A percentile compares a stretch with the other conserved stretches of the same genome.
Evolutionary conservation across 2,329 filamentous ascomycete genomes (phyloP).

Genomic region (Shiraia bambusicola): DNA sequence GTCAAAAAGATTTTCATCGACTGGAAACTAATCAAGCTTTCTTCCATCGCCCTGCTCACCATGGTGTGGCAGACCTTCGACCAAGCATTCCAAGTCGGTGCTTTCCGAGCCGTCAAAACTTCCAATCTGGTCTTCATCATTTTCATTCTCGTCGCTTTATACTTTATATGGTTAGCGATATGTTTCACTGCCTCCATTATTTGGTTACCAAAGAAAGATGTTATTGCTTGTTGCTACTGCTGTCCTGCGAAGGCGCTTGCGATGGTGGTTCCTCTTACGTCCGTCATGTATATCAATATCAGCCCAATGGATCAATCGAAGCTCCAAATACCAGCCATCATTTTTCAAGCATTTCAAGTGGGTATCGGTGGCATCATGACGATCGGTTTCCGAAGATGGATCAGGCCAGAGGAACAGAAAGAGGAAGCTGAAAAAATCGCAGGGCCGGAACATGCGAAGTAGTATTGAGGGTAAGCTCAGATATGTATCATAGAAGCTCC

Average conservation of each 20-base stretch:
- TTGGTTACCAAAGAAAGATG: constrained; percentile 61
- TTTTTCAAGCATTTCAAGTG: constrained; percentile 55
- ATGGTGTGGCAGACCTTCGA: constrained; percentile 67
- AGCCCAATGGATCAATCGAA: constrained; percentile 58
- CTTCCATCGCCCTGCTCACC: constrained; percentile 50
- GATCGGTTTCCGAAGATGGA: constrained; percentile 46
- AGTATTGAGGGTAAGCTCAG: not conserved
- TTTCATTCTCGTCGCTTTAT: constrained; percentile 66
- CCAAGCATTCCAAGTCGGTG: constrained; percentile 64
- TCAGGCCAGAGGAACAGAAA: constrained; percentile 58
- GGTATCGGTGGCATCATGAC: constrained; percentile 47
- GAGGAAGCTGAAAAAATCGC: constrained; percentile 28
- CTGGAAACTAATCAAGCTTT: constrained; percentile 50
- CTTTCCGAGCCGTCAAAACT: constrained; percentile 59
- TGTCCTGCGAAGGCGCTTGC: constrained; percentile 72
- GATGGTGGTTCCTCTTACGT: constrained; percentile 67
- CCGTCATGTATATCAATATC: constrained; percentile 65
- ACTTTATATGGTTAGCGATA: constrained; percentile 62
- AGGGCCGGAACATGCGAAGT: constrained; percentile 8
- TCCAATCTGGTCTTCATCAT: constrained; percentile 67
- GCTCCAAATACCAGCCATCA: constrained; percentile 64
- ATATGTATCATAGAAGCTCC: not conserved
- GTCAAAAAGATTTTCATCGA: constrained; percentile 57
- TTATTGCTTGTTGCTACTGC: constrained; percentile 72
- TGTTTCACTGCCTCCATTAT: constrained; percentile 58